phyloP scores from a whole-genome alignment of 805 yeast genomes.

The Starmera caribaea region DNA sequence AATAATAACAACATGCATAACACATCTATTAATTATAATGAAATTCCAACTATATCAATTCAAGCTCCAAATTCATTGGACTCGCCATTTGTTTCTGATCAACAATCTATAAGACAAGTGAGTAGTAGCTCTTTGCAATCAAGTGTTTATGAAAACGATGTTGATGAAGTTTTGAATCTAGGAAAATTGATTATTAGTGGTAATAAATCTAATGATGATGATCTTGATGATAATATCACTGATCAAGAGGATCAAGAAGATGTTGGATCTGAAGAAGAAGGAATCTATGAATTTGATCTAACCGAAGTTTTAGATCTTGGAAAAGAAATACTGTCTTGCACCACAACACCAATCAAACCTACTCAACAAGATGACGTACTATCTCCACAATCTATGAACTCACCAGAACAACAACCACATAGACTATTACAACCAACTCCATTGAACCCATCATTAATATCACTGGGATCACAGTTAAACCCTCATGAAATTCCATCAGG shows the following conservation, averaged over 20 bases:
- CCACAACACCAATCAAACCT: background rate
- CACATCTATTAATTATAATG: background rate
- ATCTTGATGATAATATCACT: background rate
- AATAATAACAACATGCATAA: no score
- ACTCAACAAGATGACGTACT: background rate
- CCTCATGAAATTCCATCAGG: background rate
- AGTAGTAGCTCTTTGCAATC: no score
- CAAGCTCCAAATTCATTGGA: constrained; percentile 1
- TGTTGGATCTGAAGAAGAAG: no score
- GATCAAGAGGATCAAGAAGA: no score
- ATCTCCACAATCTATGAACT: background rate
- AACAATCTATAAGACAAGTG: background rate
- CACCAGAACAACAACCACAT: background rate
- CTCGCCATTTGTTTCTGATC: background rate
- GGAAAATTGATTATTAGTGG: no score
- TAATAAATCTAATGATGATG: background rate
- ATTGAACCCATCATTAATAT: background rate
- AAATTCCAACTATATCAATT: background rate
- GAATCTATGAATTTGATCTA: no score
- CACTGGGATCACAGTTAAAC: background rate
- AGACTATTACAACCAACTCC: background rate
- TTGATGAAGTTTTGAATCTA: no score
- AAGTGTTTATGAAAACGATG: no score
- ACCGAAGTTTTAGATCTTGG: background rate
- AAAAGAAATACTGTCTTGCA: background rate